Conservation (phyloP, 1,139 yeast genomes). For the Wickerhamomyces sp. region DNA sequence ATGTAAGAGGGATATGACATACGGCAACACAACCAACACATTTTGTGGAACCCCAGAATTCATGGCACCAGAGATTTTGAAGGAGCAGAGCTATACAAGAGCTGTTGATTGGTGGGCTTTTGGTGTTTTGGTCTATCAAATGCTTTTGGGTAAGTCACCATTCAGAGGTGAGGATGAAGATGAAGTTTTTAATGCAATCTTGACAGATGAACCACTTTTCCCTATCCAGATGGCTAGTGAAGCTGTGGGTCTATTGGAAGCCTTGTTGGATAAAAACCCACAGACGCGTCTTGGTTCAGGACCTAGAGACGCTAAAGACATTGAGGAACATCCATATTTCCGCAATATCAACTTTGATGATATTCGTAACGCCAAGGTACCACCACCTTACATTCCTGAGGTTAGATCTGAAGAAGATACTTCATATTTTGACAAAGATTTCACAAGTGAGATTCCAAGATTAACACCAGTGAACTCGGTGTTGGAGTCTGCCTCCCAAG, state of each 20-base stretch:
- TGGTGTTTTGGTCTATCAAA: slow-evolving; percentile 92
- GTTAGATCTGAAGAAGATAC: slow-evolving; percentile 85
- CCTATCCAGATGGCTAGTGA: slow-evolving; percentile 98
- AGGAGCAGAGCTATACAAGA: slow-evolving; percentile 87
- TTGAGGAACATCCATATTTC: slow-evolving; percentile 94
- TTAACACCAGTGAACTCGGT: slow-evolving; percentile 91
- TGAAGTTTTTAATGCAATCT: slow-evolving; percentile 95
- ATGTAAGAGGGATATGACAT: slow-evolving; percentile 95
- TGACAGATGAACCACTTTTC: slow-evolving; percentile 94
- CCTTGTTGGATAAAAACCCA: slow-evolving; percentile 86
- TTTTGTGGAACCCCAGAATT: slow-evolving; percentile 99
- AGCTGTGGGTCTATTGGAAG: slow-evolving; percentile 90
- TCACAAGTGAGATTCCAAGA: slow-evolving; percentile 91
- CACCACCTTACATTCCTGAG: slow-evolving; percentile 83
- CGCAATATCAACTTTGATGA: slow-evolving; percentile 88
- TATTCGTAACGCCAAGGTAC: slow-evolving; percentile 63
- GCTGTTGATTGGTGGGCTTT: slow-evolving; percentile 99
- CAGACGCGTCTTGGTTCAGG: slow-evolving; percentile 78
- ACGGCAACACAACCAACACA: slow-evolving; percentile 84
- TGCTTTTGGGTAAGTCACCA: slow-evolving; percentile 95
- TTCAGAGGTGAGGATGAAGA: slow-evolving; percentile 98
- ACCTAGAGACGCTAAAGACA: slow-evolving; percentile 82
- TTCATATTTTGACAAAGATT: slow-evolving; percentile 89
- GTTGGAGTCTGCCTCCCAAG: slow-evolving; percentile 84
- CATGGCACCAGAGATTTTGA: slow-evolving; percentile 97